Conservation (phyloP, 2,329 filamentous ascomycete genomes). For the Sporothrix brasiliensis region DNA sequence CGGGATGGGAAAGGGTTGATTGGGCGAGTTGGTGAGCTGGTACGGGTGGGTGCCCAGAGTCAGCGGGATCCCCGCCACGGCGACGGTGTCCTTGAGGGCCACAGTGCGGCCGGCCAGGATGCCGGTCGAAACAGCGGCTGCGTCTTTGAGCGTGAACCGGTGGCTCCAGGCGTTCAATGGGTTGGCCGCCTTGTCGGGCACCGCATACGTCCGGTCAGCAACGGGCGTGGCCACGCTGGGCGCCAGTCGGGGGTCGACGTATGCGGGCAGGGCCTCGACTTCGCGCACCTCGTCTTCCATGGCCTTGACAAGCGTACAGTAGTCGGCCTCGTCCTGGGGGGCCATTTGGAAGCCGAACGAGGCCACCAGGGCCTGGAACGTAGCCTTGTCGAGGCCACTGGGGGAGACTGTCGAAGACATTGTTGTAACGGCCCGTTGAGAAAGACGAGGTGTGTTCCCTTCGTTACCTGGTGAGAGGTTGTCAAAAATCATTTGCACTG, state of each 20-base stretch:
- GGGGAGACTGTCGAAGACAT: neutral
- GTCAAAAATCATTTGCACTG: neutral
- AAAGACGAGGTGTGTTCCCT: neutral
- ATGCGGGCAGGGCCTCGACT: slow-evolving; percentile 40
- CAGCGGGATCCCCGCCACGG: slow-evolving; percentile 65
- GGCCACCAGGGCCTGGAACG: slow-evolving; percentile 32
- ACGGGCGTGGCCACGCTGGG: slow-evolving; percentile 32
- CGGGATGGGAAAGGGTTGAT: slow-evolving; percentile 65
- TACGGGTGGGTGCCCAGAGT: slow-evolving; percentile 56
- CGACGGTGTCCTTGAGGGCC: slow-evolving; percentile 74
- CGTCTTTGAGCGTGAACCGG: slow-evolving; percentile 39
- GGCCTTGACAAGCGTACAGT: slow-evolving; percentile 39
- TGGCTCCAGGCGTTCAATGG: slow-evolving; percentile 45
- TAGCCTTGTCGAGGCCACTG: slow-evolving; percentile 31
- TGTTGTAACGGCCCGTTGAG: neutral
- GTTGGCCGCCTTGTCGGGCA: slow-evolving; percentile 38
- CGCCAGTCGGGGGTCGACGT: slow-evolving; percentile 38
- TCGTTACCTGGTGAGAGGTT: too few species aligned
- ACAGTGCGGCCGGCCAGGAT: slow-evolving; percentile 72
- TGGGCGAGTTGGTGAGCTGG: slow-evolving; percentile 39
- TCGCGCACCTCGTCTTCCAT: slow-evolving; percentile 40
- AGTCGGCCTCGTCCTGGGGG: slow-evolving; percentile 40
- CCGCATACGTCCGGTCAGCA: slow-evolving; percentile 36
- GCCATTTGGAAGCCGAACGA: slow-evolving; percentile 34
- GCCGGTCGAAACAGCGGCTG: slow-evolving; percentile 42